Evolutionary conservation across 2,329 filamentous ascomycete species (phyloP).

Genomic region (Claviceps lovelessii): DNA sequence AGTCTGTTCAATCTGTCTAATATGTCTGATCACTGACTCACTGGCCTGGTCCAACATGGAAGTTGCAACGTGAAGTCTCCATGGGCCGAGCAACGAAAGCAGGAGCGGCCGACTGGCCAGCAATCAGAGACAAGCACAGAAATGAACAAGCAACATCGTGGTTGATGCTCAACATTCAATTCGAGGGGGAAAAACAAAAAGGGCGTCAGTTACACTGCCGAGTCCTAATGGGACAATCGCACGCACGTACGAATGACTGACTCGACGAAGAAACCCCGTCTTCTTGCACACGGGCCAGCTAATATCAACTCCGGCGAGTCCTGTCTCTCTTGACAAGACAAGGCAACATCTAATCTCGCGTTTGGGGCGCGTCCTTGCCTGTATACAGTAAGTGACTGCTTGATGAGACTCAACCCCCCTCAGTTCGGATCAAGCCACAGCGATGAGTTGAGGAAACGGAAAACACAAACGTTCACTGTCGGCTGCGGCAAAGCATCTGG

Average conservation of each 20-base stretch:
- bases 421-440: not conserved
- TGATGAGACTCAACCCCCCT: not conserved
- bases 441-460: not conserved
- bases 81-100: not conserved
- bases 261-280: not conserved
- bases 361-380: not conserved
- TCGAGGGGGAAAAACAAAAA: not conserved
- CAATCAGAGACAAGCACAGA: constrained; percentile 2
- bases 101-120: constrained; percentile 2
- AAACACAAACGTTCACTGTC: not conserved
- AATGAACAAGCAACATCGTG: not conserved
- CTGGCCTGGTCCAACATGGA: not conserved
- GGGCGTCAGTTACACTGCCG: not conserved
- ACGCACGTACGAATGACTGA: too few relatives aligned
- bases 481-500: not conserved
- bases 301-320: not conserved
- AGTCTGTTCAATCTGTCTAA: too few relatives aligned
- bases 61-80: too few relatives aligned
- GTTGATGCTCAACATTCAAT: not conserved
- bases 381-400: not conserved
- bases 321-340: not conserved
- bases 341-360: not conserved
- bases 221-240: not conserved
- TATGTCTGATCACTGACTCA: not conserved
- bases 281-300: not conserved